These are phyloP conservation scores for Pedinophyceae sp. DNA, from an alignment of 139 green algal species.

Conservation along the genomic window DNA sequence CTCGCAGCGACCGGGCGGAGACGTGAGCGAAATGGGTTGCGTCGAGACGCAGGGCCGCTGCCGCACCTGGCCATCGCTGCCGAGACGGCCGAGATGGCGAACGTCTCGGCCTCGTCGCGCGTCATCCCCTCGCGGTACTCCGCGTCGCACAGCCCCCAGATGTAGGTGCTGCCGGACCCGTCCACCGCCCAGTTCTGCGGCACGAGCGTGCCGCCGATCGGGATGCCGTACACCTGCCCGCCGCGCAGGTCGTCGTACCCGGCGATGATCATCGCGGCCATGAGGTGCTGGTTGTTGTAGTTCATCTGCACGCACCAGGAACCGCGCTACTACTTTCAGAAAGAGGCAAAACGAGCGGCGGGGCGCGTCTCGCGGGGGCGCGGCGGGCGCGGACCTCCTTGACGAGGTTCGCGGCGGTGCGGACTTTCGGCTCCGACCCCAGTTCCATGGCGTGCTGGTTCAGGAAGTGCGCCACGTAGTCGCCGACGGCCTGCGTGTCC, in stretches of 20 bases:
- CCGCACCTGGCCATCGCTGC: constrained; percentile 65
- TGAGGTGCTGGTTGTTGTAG: constrained; percentile 83
- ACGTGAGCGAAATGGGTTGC: no score
- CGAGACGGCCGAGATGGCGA: constrained; percentile 49
- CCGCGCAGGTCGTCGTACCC: constrained; percentile 69
- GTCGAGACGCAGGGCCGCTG: no score
- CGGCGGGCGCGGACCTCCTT: constrained; percentile 25
- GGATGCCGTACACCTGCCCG: constrained; percentile 64
- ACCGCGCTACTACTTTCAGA: neutral
- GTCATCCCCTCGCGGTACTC: constrained; percentile 64
- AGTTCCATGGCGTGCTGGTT: constrained; percentile 21
- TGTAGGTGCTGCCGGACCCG: constrained; percentile 73
- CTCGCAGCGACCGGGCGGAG: no score
- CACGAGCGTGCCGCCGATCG: constrained; percentile 69
- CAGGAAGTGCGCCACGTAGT: constrained; percentile 37
- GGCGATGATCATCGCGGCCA: constrained; percentile 85
- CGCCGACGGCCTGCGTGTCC: constrained; percentile 70
- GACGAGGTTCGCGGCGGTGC: constrained; percentile 71
- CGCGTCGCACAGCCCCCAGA: constrained; percentile 71
- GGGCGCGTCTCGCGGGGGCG: neutral
- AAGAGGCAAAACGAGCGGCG: no score
- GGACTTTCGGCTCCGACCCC: constrained; percentile 37
- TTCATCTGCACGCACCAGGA: constrained; percentile 46
- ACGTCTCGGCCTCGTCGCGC: constrained; percentile 47
- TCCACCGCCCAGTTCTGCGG: constrained; percentile 70